phyloP scores from a whole-genome alignment of 2,329 filamentous ascomycete species.

The Paecilomyces variotii region DNA sequence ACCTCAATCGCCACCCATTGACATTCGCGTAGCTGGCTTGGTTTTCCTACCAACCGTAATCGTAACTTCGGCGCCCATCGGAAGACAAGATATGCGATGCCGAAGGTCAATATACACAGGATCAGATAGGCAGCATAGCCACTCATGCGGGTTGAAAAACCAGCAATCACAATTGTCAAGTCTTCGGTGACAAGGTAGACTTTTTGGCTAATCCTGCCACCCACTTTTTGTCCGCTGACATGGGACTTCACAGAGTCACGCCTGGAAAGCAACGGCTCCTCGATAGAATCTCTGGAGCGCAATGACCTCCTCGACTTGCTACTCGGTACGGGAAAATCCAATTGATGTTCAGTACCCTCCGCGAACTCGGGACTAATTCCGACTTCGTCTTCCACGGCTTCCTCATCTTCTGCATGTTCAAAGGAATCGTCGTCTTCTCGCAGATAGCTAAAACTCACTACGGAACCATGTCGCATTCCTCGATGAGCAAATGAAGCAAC shows the following conservation, averaged over 20 bases:
- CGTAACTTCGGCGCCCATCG: conserved; percentile 88
- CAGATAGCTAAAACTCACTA: conserved; percentile 82
- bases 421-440: conserved; percentile 58
- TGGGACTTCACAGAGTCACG: conserved; percentile 64
- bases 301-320: conserved; percentile 26
- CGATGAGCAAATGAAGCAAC: conserved; percentile 86
- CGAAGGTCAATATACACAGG: conserved; percentile 64
- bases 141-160: conserved; percentile 68
- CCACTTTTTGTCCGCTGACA: conserved; percentile 52
- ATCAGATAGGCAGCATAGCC: conserved; percentile 63
- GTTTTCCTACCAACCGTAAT: conserved; percentile 63
- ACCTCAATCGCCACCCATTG: conserved; percentile 89
- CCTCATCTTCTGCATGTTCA: conserved; percentile 42
- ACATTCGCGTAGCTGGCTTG: conserved; percentile 63
- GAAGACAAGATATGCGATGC: conserved; percentile 74
- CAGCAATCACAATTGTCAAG: conserved; percentile 84
- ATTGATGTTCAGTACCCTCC: conserved; percentile 32
- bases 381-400: conserved; percentile 34
- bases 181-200: conserved; percentile 91
- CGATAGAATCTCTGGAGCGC: conserved; percentile 37
- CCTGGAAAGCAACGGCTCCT: conserved; percentile 60
- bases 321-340: conserved; percentile 25
- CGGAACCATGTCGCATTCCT: conserved; percentile 71
- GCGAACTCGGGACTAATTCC: conserved; percentile 37
- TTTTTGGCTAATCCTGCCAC: conserved; percentile 71